Conservation (phyloP, 208 protist genomes). For the Wallacemonas sp. region DNA sequence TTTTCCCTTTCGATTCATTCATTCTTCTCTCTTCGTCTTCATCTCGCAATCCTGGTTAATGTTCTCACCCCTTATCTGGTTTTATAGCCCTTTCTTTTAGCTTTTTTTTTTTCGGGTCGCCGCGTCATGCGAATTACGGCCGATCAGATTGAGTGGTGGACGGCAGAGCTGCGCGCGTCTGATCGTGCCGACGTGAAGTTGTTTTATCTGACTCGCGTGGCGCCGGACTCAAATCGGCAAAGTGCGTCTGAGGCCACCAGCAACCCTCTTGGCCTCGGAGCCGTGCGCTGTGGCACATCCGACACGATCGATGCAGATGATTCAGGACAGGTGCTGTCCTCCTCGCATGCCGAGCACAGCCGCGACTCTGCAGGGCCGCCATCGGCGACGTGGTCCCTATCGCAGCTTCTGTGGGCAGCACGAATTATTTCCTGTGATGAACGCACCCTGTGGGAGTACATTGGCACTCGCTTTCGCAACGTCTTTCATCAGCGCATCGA, state of each 20-base stretch:
- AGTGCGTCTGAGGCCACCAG: too few species aligned
- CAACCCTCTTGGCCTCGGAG: too few species aligned
- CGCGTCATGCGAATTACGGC: slow-evolving; percentile 11
- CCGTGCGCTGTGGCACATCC: too few species aligned
- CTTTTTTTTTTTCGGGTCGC: slow-evolving; percentile 12
- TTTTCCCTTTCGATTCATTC: background rate
- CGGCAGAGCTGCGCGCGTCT: slow-evolving; percentile 39
- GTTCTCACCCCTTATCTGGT: background rate
- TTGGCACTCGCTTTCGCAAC: slow-evolving; percentile 34
- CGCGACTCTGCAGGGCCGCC: background rate
- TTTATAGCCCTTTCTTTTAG: slow-evolving; percentile 14
- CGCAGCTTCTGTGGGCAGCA: slow-evolving; percentile 30
- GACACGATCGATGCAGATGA: background rate
- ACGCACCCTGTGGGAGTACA: slow-evolving; percentile 72
- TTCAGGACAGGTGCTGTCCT: background rate
- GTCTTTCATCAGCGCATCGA: slow-evolving; percentile 38
- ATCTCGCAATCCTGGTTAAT: too few species aligned
- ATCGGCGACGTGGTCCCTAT: slow-evolving; percentile 13
- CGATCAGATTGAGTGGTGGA: slow-evolving; percentile 35
- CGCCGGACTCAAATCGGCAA: too few species aligned
- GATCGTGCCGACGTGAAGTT: slow-evolving; percentile 57
- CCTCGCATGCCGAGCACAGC: background rate
- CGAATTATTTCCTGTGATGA: slow-evolving; percentile 70
- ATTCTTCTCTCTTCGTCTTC: slow-evolving; percentile 8
- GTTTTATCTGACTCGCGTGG: slow-evolving; percentile 30